Base-by-base conservation (phyloP, 2,329 filamentous ascomycete species). In the Daldinia sp. region DNA sequence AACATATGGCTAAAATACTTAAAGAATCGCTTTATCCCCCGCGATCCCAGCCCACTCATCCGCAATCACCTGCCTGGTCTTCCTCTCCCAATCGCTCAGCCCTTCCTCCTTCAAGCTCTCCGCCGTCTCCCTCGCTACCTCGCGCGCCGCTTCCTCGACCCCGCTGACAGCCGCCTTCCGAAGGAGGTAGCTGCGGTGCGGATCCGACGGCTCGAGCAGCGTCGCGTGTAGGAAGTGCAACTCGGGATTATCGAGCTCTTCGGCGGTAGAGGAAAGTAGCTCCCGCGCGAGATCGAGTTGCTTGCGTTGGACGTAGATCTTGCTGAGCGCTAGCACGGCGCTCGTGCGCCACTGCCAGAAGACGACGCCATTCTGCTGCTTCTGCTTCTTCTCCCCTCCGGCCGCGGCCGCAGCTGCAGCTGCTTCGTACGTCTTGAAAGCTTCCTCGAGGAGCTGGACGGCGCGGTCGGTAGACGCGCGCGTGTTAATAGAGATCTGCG, bases 261-360 rank as follows among this genome's bases (percentile, higher is more conserved):
- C 48, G 2, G 77, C 77, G 1, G 75, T 78, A 1, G 58, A 44
- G 44, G 39, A n/a, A 30, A 72, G 70, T 20, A 79, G 65, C 18
- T 65, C 68, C 35, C 72, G 69, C 3, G 78, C 74, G 4, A 66
- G 72, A 1, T 65, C 46, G 2, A 72, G 66, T 18, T 77, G 73
- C 12, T 67, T 63, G 18, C 60, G 64, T 23, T 68, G 68, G 23
- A 72, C 15, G 23, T 78, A 72, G 50, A 80, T 74, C 20, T 62
- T 53, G 15, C 77, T 79, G 13, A 78, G 75, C 26, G 63, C 73
- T 35, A 78, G 69, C 15, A 78, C 71, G 70, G 79, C 81, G 37
- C 64, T 68, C 10, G 63, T 66, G 62, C 81, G 79, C 77, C 78
- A 81, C 42, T 77, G 75, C 81, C 81, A 83, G 1, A 18, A 23